Evolutionary conservation across 148 eudicot genomes (phyloP).

Genomic region (Rhododendron mucronatum): DNA sequence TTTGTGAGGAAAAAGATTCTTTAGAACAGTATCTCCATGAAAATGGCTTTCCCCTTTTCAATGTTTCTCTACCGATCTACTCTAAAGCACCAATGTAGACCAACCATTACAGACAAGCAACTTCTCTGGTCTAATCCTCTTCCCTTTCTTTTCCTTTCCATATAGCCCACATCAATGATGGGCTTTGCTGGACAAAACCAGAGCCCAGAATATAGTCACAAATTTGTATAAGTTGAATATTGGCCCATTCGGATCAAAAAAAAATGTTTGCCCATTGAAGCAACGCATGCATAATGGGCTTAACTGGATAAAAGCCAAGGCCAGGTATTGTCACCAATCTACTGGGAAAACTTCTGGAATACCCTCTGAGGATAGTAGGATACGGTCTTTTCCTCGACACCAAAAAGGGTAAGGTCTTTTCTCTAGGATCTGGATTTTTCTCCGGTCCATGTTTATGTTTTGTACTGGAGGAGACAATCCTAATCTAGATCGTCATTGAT

Average conservation of each 20-base stretch:
- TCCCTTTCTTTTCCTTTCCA: background rate
- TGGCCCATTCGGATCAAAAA: too few species aligned
- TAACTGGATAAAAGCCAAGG: background rate
- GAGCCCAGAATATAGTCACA: background rate
- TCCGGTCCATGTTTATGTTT: too few species aligned
- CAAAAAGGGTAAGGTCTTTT: background rate
- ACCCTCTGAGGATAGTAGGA: too few species aligned
- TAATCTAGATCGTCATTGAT: too few species aligned
- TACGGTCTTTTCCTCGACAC: background rate
- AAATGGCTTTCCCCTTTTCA: background rate
- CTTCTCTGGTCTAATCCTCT: background rate
- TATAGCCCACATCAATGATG: background rate
- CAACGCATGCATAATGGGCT: background rate
- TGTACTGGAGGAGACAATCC: too few species aligned
- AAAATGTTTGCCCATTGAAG: background rate
- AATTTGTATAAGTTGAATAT: background rate
- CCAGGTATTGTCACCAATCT: background rate
- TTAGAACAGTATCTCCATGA: background rate
- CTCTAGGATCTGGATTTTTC: too few species aligned
- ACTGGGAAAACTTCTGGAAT: background rate
- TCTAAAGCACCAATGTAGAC: background rate
- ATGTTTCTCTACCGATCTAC: background rate
- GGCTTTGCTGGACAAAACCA: background rate
- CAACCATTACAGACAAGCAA: background rate
- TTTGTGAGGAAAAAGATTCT: background rate